phyloP scores from a whole-genome alignment of 2,329 filamentous ascomycete genomes.

The Diplodia sapinea region DNA sequence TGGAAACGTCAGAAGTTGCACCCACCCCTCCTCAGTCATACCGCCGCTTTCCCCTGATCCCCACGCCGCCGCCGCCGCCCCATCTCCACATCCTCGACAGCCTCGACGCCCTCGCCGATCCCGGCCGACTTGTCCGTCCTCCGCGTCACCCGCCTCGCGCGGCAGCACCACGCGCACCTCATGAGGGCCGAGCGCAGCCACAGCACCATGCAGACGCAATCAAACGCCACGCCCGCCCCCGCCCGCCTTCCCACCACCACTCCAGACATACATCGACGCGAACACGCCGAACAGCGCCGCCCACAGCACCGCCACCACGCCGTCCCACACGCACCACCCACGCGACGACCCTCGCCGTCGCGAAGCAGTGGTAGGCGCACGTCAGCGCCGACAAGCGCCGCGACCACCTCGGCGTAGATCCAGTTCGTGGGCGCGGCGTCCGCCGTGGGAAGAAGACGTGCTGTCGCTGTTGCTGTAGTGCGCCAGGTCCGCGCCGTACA shows the following conservation, averaged over 20 bases:
- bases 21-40: too few relatives aligned
- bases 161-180: slow-evolving; percentile 12
- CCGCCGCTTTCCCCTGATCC: too few relatives aligned
- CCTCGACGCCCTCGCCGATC: background rate
- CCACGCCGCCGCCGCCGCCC: background rate
- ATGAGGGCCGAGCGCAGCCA: background rate
- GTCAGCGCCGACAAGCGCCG: slow-evolving; percentile 14
- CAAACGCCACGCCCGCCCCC: background rate
- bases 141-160: slow-evolving; percentile 12
- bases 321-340: slow-evolving; percentile 17
- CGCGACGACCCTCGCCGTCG: background rate
- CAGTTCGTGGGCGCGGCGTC: slow-evolving; percentile 12
- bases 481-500: slow-evolving; percentile 15
- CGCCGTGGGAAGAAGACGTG: too few relatives aligned
- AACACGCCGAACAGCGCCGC: slow-evolving; percentile 9
- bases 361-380: slow-evolving; percentile 13
- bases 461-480: background rate
- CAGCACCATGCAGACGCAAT: slow-evolving; percentile 3
- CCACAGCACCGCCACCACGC: slow-evolving; percentile 14
- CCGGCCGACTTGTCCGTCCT: background rate
- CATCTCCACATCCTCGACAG: slow-evolving; percentile 11
- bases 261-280: background rate
- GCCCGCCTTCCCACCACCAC: background rate
- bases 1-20: too few relatives aligned
- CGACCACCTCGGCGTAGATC: slow-evolving; percentile 12